Conservation (phyloP, 2,329 filamentous ascomycete genomes). For the Sclerotinia nivalis region DNA sequence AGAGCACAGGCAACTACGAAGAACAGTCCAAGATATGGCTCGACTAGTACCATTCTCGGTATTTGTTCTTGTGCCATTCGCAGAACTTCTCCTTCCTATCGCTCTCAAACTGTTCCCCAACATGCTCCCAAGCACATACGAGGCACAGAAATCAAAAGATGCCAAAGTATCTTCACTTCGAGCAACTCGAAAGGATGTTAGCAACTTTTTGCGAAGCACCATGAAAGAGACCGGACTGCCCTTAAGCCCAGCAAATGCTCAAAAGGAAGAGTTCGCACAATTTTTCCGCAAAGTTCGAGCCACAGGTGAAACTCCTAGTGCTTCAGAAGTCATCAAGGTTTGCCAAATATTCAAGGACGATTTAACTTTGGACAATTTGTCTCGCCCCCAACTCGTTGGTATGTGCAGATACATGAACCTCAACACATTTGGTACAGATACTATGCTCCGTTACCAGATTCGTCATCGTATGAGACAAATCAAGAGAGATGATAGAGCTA, state of each 20-base stretch:
- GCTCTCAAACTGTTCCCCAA: constrained; percentile 96
- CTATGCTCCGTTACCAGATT: constrained; percentile 95
- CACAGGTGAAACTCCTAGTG: constrained; percentile 85
- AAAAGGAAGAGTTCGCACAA: constrained; percentile 89
- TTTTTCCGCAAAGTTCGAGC: constrained; percentile 97
- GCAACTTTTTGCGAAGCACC: constrained; percentile 82
- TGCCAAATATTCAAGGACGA: constrained; percentile 99
- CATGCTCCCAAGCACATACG: constrained; percentile 94
- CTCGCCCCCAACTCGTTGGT: constrained; percentile 89
- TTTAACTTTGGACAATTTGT: constrained; percentile 93
- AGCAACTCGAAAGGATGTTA: constrained; percentile 89
- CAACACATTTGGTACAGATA: constrained; percentile 94
- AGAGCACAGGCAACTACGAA: constrained; percentile 87
- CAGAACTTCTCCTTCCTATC: constrained; percentile 86
- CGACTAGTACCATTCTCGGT: constrained; percentile 94
- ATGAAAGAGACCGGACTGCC: constrained; percentile 92
- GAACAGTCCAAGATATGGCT: constrained; percentile 90
- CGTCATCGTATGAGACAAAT: constrained; percentile 98
- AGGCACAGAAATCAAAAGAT: constrained; percentile 87
- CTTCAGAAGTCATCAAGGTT: constrained; percentile 93
- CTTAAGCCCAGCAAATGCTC: constrained; percentile 77
- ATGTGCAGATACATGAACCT: constrained; percentile 99
- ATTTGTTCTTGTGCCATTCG: constrained; percentile 95
- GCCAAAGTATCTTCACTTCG: constrained; percentile 80
- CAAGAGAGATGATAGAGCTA: constrained; percentile 95